Evolutionary conservation across 768 basidiomycete species (phyloP), one percentile per base, ranked within the genome.

Genomic region (Mycena albidolilacea): DNA sequence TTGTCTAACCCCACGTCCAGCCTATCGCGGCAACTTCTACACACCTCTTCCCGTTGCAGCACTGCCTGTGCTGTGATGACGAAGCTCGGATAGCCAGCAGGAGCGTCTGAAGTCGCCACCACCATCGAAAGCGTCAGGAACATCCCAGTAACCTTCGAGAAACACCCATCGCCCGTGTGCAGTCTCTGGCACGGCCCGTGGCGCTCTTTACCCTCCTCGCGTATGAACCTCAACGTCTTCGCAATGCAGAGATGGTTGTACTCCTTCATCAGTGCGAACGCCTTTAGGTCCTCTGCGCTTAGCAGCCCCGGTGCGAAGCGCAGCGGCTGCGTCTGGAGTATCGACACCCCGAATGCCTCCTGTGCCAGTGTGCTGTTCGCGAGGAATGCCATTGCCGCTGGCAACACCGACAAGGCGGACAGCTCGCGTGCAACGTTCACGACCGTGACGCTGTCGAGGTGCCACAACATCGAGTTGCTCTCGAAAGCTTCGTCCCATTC

Each of bases 231-330:
- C 55, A 75, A 38, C 17, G 67, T 75, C 17, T 43, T 64, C 23
- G 74, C 70, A 14, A 75, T 75, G 17, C 63, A 71, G 0, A 1
- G 9, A 37, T 75, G 74, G 35, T 69, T 71, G 23, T 71, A 75
- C 11, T 75, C 74, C 50, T 75, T 75, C 74, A 75, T 75, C n/a
- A 69, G 12, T 30, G 74, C 35, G 52, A 69, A 71, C 30, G 57
- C 70, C 50, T 75, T 75, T 44, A 75, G 19, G 58, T 75, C 74
- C 23, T 71, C 70, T 15, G 66, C 38, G 52, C 38, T 70, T 41
- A 65, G 19, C 67, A 75, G 61, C 12, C 74, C 74, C 14, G 74
- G 74, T n/a, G 70, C 66, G n/a, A 75, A 75, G 30, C 74, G 74
- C 9, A 75, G 67, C 39, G 74, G 74, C 43, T 71, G 70, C 15